phyloP scores from a whole-genome alignment of 345 rosid species.

The Salix brachista region DNA sequence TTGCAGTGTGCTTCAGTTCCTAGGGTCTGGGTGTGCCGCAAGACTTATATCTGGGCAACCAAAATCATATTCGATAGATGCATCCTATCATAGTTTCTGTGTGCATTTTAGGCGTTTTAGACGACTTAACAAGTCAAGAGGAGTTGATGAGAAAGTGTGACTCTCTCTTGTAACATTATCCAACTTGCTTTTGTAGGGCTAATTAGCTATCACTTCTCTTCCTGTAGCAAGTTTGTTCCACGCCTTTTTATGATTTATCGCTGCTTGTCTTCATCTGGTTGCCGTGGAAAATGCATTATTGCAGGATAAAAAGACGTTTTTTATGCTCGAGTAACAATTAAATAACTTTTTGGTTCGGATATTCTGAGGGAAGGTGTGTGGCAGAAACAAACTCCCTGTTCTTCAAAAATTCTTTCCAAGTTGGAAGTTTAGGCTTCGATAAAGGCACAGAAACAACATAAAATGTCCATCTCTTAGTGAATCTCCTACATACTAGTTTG shows the following conservation, averaged over 20 bases:
- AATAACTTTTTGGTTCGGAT: not conserved
- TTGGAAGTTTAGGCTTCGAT: no score
- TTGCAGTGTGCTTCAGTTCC: not conserved
- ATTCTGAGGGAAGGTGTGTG: not conserved
- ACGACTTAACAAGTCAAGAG: not conserved
- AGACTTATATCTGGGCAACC: not conserved
- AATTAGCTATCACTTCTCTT: not conserved
- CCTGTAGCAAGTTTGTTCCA: not conserved
- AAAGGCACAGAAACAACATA: no score
- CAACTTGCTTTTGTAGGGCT: not conserved
- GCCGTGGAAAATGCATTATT: not conserved
- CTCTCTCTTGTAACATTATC: not conserved
- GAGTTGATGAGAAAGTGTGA: not conserved
- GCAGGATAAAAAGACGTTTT: not conserved
- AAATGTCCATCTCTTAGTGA: no score
- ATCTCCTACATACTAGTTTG: not conserved
- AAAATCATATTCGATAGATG: not conserved
- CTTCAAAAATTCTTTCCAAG: not conserved
- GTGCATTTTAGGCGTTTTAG: not conserved
- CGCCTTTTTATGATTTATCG: not conserved
- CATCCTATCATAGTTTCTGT: not conserved
- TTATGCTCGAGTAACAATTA: not conserved
- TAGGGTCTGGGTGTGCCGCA: not conserved
- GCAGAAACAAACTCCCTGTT: not conserved
- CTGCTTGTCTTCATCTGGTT: not conserved